Percentiles rank a stretch among this genome's conserved stretches.
Evolutionary conservation across 306 rosid species (phyloP).

Genomic region (Prunus mume): DNA sequence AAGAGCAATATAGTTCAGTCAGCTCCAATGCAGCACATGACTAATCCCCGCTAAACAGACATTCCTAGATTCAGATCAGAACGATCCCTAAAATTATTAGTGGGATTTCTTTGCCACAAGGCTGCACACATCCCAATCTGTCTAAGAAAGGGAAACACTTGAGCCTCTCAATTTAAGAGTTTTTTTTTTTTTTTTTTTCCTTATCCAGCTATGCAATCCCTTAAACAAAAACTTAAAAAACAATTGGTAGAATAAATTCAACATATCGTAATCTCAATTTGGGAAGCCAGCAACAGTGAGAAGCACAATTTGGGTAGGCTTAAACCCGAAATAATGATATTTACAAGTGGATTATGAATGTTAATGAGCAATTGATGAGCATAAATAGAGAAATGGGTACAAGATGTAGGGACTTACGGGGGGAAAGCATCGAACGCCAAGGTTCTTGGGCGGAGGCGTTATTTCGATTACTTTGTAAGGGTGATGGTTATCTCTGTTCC

Average conservation of each 20-base stretch:
- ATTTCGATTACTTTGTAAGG: constrained; percentile 91
- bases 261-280: no score
- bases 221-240: background rate
- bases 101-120: background rate
- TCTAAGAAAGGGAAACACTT: background rate
- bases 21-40: background rate
- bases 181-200: background rate
- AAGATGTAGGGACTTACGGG: constrained; percentile 46
- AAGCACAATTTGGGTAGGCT: no score
- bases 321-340: background rate
- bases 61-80: background rate
- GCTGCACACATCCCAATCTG: background rate
- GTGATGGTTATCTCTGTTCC: constrained; percentile 50
- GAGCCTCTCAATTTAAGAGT: background rate
- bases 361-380: background rate
- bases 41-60: background rate
- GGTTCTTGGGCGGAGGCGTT: constrained; percentile 90
- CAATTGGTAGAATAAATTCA: background rate
- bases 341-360: background rate
- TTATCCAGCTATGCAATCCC: background rate
- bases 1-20: background rate
- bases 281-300: no score
- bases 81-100: background rate
- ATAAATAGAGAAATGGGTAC: background rate
- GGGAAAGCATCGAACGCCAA: constrained; percentile 87